Base-by-base conservation (phyloP, 768 basidiomycete genomes). In the Suillus ampliporus region DNA sequence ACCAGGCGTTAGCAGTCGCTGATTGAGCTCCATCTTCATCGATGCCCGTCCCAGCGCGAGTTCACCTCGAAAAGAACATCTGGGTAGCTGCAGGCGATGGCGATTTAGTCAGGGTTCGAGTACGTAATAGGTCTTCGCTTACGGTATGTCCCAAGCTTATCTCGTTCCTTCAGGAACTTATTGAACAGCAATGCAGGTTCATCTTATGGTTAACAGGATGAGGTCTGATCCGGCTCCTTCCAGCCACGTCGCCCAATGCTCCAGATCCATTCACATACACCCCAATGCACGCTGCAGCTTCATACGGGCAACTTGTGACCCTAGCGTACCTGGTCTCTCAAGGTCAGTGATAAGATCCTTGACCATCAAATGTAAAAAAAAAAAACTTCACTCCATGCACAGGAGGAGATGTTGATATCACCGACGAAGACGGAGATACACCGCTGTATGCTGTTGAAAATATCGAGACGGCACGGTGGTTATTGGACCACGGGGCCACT, bases 21-120 rank as follows among this genome's bases (percentile, higher is more conserved):
- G 67, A 71, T 73, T 61, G 35, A 44, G 47, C 59, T 57, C 37
- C 44, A 35, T 15, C 53, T 52, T 43, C 66, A 57, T 67, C 60
- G 58, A 75, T 74, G 79, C 76, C 78, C 21, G 71, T 73, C 35
- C 71, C 76, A 17, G 74, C 72, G 13, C 68, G 66, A 34, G 65
- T 71, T 9, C 72, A 69, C 23, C 59, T 54, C 19, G 66, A 54
- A 51, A 76, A 85, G 72, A 96, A 96, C 77, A 89, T 97, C 50
- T 97, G 95, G 95, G 86, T 97, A 40, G 95, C 95, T 50, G 92
- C 95, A 0, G 90, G 87, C 51, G 95, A 97, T 71, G 95, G 95
- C 47, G 91, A 97, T 78, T 75, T 96, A 38, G 76, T 77, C n/a
- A 82, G 90, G 54, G 87, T 97, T 43, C 82, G 79, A 76, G 94